Conservation (phyloP, 1,284 basidiomycete genomes). For the Boletellus deceptivus region DNA sequence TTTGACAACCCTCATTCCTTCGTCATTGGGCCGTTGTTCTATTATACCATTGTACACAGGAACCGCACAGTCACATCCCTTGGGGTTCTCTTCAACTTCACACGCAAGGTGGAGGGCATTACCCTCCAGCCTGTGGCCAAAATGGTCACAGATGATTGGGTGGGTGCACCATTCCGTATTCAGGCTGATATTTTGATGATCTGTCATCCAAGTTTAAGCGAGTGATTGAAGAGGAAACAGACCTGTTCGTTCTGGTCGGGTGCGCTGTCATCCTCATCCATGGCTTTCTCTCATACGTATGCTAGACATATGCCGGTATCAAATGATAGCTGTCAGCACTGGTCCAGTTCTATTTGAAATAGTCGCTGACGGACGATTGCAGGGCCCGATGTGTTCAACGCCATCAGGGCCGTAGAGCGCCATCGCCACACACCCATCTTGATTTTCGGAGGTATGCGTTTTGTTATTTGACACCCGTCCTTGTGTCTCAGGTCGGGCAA, state of each 20-base stretch:
- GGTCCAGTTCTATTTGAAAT: neutral
- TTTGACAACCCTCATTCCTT: neutral
- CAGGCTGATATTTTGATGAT: neutral
- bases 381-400: conserved; percentile 73
- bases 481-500: neutral
- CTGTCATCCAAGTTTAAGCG: conserved; percentile 58
- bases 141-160: conserved; percentile 78
- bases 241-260: conserved; percentile 76
- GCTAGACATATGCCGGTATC: conserved; percentile 69
- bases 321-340: conserved; percentile 55
- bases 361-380: neutral
- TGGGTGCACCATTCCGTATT: conserved; percentile 24
- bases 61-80: conserved; percentile 75
- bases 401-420: conserved; percentile 70
- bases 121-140: conserved; percentile 71
- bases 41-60: conserved; percentile 32
- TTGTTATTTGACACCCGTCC: neutral
- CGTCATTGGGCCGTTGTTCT: neutral
- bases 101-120: conserved; percentile 60
- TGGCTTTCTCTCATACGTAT: neutral
- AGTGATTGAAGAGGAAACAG: conserved; percentile 77
- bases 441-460: conserved; percentile 63
- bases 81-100: conserved; percentile 77
- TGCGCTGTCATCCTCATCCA: conserved; percentile 28
- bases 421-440: conserved; percentile 61